Evolutionary conservation across 2,329 filamentous ascomycete species (phyloP), one percentile per base, ranked within the genome.

Genomic region (Fusarium papillatum): DNA sequence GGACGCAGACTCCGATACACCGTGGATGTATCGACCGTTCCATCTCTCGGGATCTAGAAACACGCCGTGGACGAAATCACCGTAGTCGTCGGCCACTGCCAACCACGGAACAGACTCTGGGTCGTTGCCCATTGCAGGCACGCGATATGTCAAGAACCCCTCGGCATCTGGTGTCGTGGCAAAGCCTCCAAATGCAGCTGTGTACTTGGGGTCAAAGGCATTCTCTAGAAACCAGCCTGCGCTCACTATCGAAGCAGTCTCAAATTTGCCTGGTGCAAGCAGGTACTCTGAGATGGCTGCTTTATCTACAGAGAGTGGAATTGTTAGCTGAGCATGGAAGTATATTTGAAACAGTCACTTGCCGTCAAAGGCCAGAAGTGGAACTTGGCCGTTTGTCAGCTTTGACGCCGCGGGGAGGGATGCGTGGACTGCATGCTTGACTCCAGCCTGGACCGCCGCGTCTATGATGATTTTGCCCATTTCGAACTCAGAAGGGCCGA

Each of bases 81-180:
- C 46, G 19, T 53, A 24, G 60, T 62, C n/a, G 16, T 68, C 60
- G 16, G 43, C 64, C 29, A 60, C 64, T 22, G 64, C 64, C 6
- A 60, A 17, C 41, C 55, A 60, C 4, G 65, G 65, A 19, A 67
- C 65, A 17, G 41, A 48, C n/a, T 67, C 65, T 6, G 65, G 65
- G 11, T 61, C 31, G 8, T 67, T 67, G 11, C 65, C 65, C 65
- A 67, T 67, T 22, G 65, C 53, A 6, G 55, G 55, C 4, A 67
- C 36, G 22, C 41, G 57, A 14, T 61, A 59, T 4, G 65, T 67
- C 10, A 67, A 11, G 11, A n/a, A 61, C 16, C 38, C 34, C 26
- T 67, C 65, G 11, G 19, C 31, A 59, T 59, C 53, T 36, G 7
- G 26, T 22, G 19, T 57, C 26, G 53, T 59, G 2, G 53, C 53